phyloP scores from a whole-genome alignment of 108 stramenopile genomes.

The Pelagomonas calceolata region DNA sequence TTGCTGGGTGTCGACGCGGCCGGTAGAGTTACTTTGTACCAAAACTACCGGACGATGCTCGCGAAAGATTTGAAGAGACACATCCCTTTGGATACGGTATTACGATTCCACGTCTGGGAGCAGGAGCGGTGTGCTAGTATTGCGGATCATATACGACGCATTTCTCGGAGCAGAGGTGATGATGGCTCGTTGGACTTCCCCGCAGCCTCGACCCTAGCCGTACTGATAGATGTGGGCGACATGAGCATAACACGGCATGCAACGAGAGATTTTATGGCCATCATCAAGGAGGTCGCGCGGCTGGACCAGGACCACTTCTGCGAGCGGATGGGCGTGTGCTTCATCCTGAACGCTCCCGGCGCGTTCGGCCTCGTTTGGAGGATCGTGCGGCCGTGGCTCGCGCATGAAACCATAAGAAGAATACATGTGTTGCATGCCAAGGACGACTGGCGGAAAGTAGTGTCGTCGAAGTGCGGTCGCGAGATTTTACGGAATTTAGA shows the following conservation, averaged over 20 bases:
- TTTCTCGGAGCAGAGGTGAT: background rate
- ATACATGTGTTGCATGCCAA: slow-evolving; percentile 6
- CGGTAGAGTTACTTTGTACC: background rate
- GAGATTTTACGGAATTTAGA: background rate
- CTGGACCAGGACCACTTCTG: slow-evolving; percentile 34
- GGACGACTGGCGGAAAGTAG: slow-evolving; percentile 5
- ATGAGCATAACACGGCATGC: slow-evolving; percentile 16
- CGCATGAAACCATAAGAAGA: slow-evolving; percentile 23
- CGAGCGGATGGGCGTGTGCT: slow-evolving; percentile 28
- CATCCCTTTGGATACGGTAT: background rate
- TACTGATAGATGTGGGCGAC: slow-evolving; percentile 6
- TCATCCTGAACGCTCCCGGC: slow-evolving; percentile 39
- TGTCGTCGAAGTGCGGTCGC: background rate
- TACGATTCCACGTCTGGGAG: slow-evolving; percentile 9
- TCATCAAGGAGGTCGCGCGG: slow-evolving; percentile 27
- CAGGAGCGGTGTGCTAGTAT: background rate
- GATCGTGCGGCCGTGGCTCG: slow-evolving; percentile 23
- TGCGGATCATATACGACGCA: background rate
- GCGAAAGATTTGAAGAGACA: slow-evolving; percentile 1
- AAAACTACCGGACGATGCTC: background rate
- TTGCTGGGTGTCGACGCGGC: slow-evolving; percentile 1
- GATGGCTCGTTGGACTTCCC: too few species aligned
- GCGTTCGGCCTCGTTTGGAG: slow-evolving; percentile 35
- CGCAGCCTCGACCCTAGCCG: background rate
- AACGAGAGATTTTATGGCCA: slow-evolving; percentile 25